Evolutionary conservation across 1,284 basidiomycete species (phyloP), one percentile per base, ranked within the genome.

Genomic region (Rugosomyces carneus): DNA sequence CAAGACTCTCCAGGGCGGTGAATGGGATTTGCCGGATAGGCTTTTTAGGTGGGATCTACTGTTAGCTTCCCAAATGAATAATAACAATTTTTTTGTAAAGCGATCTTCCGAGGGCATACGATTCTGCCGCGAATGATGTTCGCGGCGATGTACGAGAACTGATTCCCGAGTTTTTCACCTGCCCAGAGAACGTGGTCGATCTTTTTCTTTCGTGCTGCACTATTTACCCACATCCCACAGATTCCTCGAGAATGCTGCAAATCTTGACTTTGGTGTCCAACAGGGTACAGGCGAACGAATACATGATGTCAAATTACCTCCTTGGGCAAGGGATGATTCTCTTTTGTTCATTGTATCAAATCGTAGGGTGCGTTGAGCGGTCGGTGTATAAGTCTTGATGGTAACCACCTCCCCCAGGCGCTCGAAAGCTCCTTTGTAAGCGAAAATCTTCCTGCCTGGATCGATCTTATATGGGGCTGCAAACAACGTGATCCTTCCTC

Each of bases 21-120:
- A 88, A 56, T 97, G 93, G 80, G 94, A 97, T 69, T 68, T 96
- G n/a, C 92, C 94, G 0, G 93, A 97, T 68, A 76, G 94, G 19
- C 68, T 96, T 10, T 98, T 98, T 65, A 83, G 78, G 73, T 91
- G 54, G 15, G 31, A 13, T 8, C 8, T 15, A 16, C 31, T 3
- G n/a, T 34, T 15, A 37, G 2, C 19, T 21, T 19, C 19, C 19
- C 18, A 8, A 19, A 15, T 37, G 5, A 2, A 21, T 20, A 2
- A 15, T 37, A 20, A 19, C 11, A 36, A 3, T 31, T 4, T n/a
- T 34, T 20, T 11, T 26, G 1, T 37, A 13, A 49, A 89, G 84
- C 53, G 82, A 90, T 53, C 68, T 94, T 11, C 71, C 78, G 27
- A 72, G 88, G 50, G 80, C 93, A 1, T 96, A 90, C 67, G 74